phyloP scores from a whole-genome alignment of 2,329 filamentous ascomycete species.

The Pseudopithomyces chartarum region DNA sequence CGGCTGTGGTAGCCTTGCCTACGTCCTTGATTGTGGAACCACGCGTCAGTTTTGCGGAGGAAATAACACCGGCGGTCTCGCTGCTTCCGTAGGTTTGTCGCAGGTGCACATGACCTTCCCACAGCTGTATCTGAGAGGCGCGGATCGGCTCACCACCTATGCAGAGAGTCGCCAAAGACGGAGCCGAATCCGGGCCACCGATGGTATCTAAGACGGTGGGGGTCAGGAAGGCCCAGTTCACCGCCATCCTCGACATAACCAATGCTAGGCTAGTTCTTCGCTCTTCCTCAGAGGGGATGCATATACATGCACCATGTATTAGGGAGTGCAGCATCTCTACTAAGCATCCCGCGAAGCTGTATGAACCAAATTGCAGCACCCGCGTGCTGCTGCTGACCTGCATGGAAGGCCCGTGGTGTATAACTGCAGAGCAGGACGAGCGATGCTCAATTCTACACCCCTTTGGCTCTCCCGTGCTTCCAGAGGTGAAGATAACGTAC shows the following conservation, averaged over 20 bases:
- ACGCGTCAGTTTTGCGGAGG: too few relatives aligned
- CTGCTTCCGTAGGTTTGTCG: too few relatives aligned
- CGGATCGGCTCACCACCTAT: too few relatives aligned
- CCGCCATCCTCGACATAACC: conserved; percentile 40
- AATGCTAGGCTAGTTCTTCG: conserved; percentile 50
- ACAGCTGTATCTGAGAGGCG: too few relatives aligned
- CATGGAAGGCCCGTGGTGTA: background rate
- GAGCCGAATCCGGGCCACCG: background rate
- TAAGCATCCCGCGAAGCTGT: conserved; percentile 54
- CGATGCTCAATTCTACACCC: conserved; percentile 62
- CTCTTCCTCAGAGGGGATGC: conserved; percentile 60
- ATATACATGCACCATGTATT: conserved; percentile 52
- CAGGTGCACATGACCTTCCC: too few relatives aligned
- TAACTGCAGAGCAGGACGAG: too few relatives aligned
- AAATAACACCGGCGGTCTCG: too few relatives aligned
- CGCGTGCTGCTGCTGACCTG: conserved; percentile 53
- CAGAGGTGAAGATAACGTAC: conserved; percentile 59
- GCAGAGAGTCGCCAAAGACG: too few relatives aligned
- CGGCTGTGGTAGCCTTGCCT: conserved; percentile 2
- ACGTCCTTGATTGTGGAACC: background rate
- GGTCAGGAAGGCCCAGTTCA: conserved; percentile 35
- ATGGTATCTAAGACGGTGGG: conserved; percentile 13
- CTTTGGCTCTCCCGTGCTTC: conserved; percentile 58
- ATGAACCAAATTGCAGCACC: conserved; percentile 52
- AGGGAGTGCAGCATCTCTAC: conserved; percentile 57